Conservation (phyloP, 768 basidiomycete genomes). For the Mycena vitilis region DNA sequence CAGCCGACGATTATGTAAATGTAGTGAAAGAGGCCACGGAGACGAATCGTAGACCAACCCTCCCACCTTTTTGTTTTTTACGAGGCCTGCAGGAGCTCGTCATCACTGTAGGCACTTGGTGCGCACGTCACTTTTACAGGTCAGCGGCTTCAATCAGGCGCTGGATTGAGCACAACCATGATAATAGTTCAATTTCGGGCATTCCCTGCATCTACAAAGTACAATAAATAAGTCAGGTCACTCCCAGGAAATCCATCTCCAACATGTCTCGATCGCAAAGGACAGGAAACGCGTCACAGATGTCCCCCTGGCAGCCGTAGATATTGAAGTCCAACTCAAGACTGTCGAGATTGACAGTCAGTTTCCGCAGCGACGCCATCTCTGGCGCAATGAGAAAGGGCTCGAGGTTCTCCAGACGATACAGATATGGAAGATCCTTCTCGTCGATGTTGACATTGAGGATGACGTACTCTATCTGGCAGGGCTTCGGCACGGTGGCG, state of each 20-base stretch:
- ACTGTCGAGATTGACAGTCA: slow-evolving; percentile 20
- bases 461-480: slow-evolving; percentile 15
- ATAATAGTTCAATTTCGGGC: too few relatives aligned
- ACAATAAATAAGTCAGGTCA: background rate
- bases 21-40: too few relatives aligned
- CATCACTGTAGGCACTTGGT: too few relatives aligned
- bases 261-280: slow-evolving; percentile 7
- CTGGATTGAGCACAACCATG: too few relatives aligned
- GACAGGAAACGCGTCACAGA: slow-evolving; percentile 12
- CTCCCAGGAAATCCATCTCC: slow-evolving; percentile 15
- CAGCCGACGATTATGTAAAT: too few relatives aligned
- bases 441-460: slow-evolving; percentile 28
- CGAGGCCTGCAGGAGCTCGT: too few relatives aligned
- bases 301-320: slow-evolving; percentile 8
- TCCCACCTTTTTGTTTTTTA: too few relatives aligned
- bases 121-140: too few relatives aligned
- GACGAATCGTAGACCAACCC: too few relatives aligned
- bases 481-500: background rate
- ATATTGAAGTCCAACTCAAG: slow-evolving; percentile 20
- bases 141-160: too few relatives aligned
- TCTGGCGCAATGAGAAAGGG: slow-evolving; percentile 10
- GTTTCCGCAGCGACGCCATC: slow-evolving; percentile 10
- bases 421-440: slow-evolving; percentile 13
- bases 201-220: too few relatives aligned
- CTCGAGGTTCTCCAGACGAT: slow-evolving; percentile 11